A percentile compares a stretch with the other conserved stretches of the same genome.
phyloP scores from a whole-genome alignment of 2,329 filamentous ascomycete genomes.

The Aureobasidium uvarum region DNA sequence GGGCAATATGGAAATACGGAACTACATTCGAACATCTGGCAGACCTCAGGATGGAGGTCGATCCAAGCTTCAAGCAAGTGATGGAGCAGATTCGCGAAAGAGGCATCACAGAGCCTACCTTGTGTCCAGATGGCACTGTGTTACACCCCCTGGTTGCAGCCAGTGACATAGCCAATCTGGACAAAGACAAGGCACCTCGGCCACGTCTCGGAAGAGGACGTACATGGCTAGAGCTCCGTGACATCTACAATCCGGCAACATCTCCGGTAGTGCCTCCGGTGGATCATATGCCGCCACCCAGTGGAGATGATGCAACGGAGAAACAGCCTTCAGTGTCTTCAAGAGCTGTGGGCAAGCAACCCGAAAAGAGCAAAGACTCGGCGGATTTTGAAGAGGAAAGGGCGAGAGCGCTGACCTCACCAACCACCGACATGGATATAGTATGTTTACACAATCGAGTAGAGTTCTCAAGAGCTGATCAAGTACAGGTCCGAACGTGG shows the following conservation, averaged over 20 bases:
- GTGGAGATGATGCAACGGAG: conserved; percentile 40
- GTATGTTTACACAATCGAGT: not conserved
- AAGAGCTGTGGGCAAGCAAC: conserved; percentile 95
- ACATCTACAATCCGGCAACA: conserved; percentile 68
- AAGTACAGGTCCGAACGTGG: conserved; percentile 15
- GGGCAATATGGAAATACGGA: conserved; percentile 28
- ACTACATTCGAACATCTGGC: conserved; percentile 24
- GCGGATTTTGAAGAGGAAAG: conserved; percentile 55
- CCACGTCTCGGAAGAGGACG: conserved; percentile 30
- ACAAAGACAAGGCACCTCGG: conserved; percentile 20
- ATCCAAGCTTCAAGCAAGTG: conserved; percentile 23
- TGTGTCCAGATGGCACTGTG: conserved; percentile 23
- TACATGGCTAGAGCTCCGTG: conserved; percentile 31
- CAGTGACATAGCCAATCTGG: conserved; percentile 13
- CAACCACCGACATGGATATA: conserved; percentile 58
- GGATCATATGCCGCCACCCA: not conserved
- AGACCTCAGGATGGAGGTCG: conserved; percentile 21
- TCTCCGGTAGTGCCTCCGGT: conserved; percentile 67
- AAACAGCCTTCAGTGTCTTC: conserved; percentile 78
- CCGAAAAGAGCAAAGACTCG: conserved; percentile 63
- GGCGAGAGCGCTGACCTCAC: conserved; percentile 39
- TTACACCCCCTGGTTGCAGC: conserved; percentile 19
- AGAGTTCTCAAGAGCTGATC: conserved; percentile 26
- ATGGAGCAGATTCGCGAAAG: conserved; percentile 20
- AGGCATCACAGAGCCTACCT: conserved; percentile 18